Percentiles rank a stretch among this genome's conserved stretches.
Conservation (phyloP, 1,284 basidiomycete species). For the Ceratobasidium sp. region DNA sequence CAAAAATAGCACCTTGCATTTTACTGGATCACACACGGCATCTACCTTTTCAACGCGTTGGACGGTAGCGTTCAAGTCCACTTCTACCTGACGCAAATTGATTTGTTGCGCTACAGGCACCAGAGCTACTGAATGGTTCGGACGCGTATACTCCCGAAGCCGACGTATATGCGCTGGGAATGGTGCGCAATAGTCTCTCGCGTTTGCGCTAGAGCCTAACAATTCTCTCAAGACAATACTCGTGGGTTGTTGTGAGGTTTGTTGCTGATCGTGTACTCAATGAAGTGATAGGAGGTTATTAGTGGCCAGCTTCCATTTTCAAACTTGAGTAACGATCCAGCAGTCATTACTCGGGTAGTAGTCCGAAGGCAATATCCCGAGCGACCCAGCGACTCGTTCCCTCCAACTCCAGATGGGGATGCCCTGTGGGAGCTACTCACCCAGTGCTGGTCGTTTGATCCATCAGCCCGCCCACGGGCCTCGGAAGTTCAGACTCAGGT, state of each 20-base stretch:
- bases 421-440: neutral
- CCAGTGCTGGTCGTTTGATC: neutral
- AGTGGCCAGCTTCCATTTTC: neutral
- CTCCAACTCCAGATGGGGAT: neutral
- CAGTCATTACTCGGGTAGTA: neutral
- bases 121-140: neutral
- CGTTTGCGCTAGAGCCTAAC: neutral
- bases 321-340: neutral
- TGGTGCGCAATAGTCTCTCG: neutral
- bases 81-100: neutral
- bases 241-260: neutral
- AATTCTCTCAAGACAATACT: neutral
- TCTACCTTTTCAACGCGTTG: neutral
- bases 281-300: neutral
- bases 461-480: neutral
- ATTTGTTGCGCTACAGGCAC: neutral
- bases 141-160: neutral
- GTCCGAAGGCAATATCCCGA: neutral
- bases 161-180: constrained; percentile 8
- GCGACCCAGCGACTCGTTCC: neutral
- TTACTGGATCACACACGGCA: neutral
- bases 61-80: neutral
- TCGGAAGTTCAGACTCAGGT: neutral
- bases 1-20: neutral
- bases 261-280: too few relatives aligned